phyloP scores from a whole-genome alignment of 164 flowering plant genomes.

The Nymphaea thermarum region DNA sequence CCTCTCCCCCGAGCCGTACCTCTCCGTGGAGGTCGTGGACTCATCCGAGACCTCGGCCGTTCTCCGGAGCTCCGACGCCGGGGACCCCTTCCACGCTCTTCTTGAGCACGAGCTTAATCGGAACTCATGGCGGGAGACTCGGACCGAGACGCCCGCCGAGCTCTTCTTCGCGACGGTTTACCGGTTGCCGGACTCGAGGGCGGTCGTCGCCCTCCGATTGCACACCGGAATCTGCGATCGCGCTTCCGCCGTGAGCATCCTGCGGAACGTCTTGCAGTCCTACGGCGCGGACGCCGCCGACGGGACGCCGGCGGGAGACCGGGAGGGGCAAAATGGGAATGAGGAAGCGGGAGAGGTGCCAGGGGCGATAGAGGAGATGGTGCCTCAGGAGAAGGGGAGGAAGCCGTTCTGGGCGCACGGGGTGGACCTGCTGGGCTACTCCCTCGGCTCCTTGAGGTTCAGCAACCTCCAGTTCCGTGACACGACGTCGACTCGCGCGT shows the following conservation, averaged over 20 bases:
- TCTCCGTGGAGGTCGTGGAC: conserved; percentile 33
- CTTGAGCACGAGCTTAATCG: conserved; percentile 60
- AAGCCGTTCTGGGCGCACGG: conserved; percentile 63
- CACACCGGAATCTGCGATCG: conserved; percentile 75
- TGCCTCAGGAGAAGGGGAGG: neutral
- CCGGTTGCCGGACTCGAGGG: conserved; percentile 20
- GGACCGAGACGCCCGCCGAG: conserved; percentile 10
- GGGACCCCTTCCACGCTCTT: conserved; percentile 29
- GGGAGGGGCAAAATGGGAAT: conserved; percentile 11
- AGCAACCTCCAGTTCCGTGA: conserved; percentile 42
- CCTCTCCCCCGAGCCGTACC: conserved; percentile 20
- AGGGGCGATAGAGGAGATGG: neutral
- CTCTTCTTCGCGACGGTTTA: conserved; percentile 35
- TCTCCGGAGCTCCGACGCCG: conserved; percentile 11
- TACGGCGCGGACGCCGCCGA: neutral
- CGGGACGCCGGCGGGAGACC: conserved; percentile 12
- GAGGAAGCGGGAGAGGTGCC: conserved; percentile 4
- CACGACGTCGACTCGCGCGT: conserved; percentile 20
- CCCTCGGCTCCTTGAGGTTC: conserved; percentile 58
- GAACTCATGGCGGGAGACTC: conserved; percentile 37
- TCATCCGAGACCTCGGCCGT: conserved; percentile 26
- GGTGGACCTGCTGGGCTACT: conserved; percentile 70
- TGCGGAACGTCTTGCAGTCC: conserved; percentile 26
- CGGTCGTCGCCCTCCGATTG: conserved; percentile 43
- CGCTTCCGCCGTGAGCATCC: conserved; percentile 40